Evolutionary conservation across 2,329 filamentous ascomycete species (phyloP).

Genomic region (Exophiala phaeomuriformis): DNA sequence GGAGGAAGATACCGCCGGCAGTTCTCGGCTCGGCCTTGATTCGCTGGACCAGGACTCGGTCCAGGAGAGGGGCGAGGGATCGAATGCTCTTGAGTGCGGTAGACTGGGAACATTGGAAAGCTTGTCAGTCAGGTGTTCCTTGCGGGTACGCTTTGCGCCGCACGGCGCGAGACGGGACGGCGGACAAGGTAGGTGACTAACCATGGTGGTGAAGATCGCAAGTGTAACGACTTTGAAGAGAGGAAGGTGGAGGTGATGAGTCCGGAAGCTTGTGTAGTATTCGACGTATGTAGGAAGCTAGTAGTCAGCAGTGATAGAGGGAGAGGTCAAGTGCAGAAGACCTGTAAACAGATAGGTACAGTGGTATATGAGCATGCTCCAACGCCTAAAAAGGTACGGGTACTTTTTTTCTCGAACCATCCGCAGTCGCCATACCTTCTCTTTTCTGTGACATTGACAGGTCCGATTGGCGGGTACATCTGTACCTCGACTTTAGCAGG

Average conservation of each 20-base stretch:
- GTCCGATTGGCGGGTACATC: background rate
- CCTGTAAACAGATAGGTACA: slow-evolving; percentile 15
- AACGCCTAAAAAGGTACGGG: background rate
- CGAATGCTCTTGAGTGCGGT: slow-evolving; percentile 84
- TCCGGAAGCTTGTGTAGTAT: too few relatives aligned
- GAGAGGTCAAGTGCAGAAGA: slow-evolving; percentile 1
- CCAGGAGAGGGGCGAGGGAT: slow-evolving; percentile 86
- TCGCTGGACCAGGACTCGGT: slow-evolving; percentile 96
- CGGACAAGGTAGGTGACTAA: slow-evolving; percentile 2
- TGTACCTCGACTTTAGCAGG: background rate
- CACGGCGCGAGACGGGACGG: background rate
- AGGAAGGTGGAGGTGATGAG: background rate
- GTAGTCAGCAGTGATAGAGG: background rate
- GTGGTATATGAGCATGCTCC: background rate
- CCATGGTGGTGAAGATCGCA: slow-evolving; percentile 14
- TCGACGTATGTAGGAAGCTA: background rate
- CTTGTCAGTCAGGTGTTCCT: slow-evolving; percentile 1
- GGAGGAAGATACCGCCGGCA: slow-evolving; percentile 92
- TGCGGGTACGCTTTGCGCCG: background rate
- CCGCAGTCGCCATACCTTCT: slow-evolving; percentile 17
- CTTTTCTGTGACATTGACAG: background rate
- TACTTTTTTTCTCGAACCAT: slow-evolving; percentile 24
- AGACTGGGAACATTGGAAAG: slow-evolving; percentile 10
- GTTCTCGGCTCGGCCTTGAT: slow-evolving; percentile 97
- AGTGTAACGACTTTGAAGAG: background rate